Base-by-base conservation (phyloP, 176 grass and related monocot species). In the sorghum (Sorghum bicolor) region DNA sequence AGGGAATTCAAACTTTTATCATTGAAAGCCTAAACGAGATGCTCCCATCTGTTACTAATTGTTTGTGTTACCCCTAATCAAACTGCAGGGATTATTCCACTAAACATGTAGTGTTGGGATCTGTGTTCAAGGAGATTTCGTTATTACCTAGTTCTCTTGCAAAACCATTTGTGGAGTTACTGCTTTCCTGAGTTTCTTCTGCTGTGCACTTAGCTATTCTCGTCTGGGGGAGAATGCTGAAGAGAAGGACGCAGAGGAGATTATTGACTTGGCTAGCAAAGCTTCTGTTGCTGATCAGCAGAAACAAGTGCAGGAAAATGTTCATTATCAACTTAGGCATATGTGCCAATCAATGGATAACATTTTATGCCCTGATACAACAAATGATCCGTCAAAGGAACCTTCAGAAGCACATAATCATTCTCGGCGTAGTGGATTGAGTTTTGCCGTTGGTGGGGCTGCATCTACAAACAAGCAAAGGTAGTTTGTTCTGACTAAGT, bases 301-400 rank as follows among this genome's bases (percentile, higher is more conserved):
- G 86, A 93, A 85, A 74, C 91, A 99, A 83, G 96, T 99, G 32
- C 91, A 99, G 53, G 89, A 96, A 67, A 99, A 99, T 75, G 67
- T 99, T 30, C 93, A 99, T 77, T 80, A 86, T 70, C 93, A 99
- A 85, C 83, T 99, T 72, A 94, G 28, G 4, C 55, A 85, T 70
- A 89, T 96, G 40, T 99, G 85, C 41, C 64, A 74, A 70, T 26
- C 64, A 37, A 92, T 99, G 89, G 91, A 99, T 85, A 80, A 33
- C 86, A 86, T 89, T 77, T 91, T 99, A 88, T 67, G 60, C 71
- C 78, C 84, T 82, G 92, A 89, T 83, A 72, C 26, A 33, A 76
- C 24, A 28, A 69, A 41, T 17, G 64, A 85, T 37, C 39, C 45
- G 19, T 67, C 79, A 19, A 38, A 36, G 62, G 75, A 83, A 79